These are phyloP conservation scores for Metschnikowia koreensis DNA, from an alignment of 805 yeast species.

Conservation along the genomic window DNA sequence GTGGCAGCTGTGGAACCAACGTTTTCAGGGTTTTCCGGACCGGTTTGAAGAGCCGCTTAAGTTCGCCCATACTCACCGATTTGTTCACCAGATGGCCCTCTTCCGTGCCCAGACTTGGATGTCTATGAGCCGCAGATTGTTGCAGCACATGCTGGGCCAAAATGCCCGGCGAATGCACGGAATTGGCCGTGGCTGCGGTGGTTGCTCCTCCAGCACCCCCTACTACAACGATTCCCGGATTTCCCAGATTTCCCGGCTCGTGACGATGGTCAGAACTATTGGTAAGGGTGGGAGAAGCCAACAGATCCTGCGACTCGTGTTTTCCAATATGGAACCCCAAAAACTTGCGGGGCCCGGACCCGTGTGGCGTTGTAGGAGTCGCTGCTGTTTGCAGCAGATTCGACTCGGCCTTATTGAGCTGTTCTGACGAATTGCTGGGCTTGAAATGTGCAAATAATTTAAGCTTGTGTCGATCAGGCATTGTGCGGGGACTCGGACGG, in stretches of 20 bases:
- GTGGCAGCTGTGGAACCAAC: neutral
- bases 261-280: constrained; percentile 28
- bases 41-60: constrained; percentile 71
- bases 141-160: constrained; percentile 9
- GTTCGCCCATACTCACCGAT: constrained; percentile 61
- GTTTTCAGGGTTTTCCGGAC: constrained; percentile 31
- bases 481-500: constrained; percentile 8
- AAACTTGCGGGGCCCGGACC: constrained; percentile 20
- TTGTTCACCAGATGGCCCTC: constrained; percentile 32
- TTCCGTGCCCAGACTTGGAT: constrained; percentile 1
- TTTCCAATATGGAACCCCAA: constrained; percentile 43
- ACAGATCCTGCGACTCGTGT: constrained; percentile 39
- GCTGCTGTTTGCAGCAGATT: constrained; percentile 19
- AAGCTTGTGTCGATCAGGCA: constrained; percentile 46
- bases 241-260: neutral
- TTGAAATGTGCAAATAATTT: constrained; percentile 42
- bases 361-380: constrained; percentile 8
- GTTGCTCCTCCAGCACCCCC: too few relatives aligned
- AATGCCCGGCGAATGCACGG: constrained; percentile 10
- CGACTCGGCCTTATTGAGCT: constrained; percentile 24
- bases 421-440: constrained; percentile 22
- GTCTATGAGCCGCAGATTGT: constrained; percentile 11
- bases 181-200: too few relatives aligned
- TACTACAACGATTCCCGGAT: neutral
- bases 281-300: constrained; percentile 36